phyloP scores from a whole-genome alignment of 2,329 filamentous ascomycete genomes.

The Fusarium buharicum region DNA sequence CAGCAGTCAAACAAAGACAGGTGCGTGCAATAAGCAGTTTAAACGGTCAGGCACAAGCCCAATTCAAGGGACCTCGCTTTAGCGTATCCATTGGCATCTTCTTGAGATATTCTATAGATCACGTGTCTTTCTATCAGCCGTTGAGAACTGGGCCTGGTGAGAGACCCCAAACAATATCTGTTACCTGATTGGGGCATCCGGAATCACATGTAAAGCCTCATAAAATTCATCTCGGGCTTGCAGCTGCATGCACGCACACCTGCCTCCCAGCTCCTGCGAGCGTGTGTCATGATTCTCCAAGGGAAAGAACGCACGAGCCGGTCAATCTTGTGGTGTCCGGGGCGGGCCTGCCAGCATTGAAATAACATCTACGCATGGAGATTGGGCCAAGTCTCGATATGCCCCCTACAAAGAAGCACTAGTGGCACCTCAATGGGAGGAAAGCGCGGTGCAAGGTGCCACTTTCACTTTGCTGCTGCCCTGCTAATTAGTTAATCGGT shows the following conservation, averaged over 20 bases:
- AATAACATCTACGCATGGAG: conserved; percentile 31
- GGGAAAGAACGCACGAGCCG: conserved; percentile 29
- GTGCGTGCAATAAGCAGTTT: conserved; percentile 10
- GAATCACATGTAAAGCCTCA: conserved; percentile 49
- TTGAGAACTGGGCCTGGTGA: too few species aligned
- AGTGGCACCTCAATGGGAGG: conserved; percentile 36
- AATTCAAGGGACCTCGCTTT: conserved; percentile 9
- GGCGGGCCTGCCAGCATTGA: conserved; percentile 23
- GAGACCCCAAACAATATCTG: not conserved
- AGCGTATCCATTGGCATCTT: not conserved
- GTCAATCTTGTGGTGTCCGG: conserved; percentile 19
- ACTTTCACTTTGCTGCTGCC: conserved; percentile 34
- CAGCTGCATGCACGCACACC: conserved; percentile 15
- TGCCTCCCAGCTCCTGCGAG: conserved; percentile 26
- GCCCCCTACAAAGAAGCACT: conserved; percentile 35
- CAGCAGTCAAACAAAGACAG: conserved; percentile 11
- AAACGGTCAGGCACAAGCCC: conserved; percentile 22
- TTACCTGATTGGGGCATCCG: conserved; percentile 37
- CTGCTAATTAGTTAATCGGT: too few species aligned
- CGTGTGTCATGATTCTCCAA: conserved; percentile 21
- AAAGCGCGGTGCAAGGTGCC: conserved; percentile 41
- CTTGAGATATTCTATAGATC: conserved; percentile 19
- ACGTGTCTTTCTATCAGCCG: conserved; percentile 29
- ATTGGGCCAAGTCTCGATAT: conserved; percentile 37
- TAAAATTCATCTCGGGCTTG: conserved; percentile 35